Evolutionary conservation across 352 stramenopile species (phyloP), one percentile per base, ranked within the genome.

Genomic region (Phytophthora macrochlamydospora): DNA sequence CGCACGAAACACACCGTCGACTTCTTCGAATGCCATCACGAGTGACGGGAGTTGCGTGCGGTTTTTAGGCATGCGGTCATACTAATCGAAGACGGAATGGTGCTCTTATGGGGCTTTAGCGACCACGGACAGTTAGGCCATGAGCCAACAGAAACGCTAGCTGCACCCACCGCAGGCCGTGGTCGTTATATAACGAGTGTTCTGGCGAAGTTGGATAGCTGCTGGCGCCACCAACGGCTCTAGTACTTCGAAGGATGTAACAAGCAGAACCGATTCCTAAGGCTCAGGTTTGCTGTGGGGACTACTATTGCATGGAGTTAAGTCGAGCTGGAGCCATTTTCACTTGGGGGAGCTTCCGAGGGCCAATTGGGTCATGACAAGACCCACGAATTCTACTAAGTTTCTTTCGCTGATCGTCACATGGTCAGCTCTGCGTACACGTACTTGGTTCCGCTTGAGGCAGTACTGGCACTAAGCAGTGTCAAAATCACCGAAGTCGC

Each of bases 71-170:
- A 93, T 51, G 83, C 80, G 6, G 66, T 92, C 0, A 71, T 78
- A 11, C 68, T 90, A 42, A 87, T 75, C 1, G 30, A 70, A 7
- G 69, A 85, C 13, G 81, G 81, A 1, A 86, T 90, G 62, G 70
- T 93, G 2, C 78, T 86, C 51, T 90, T 81, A 0, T 93, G 85
- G 85, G 85, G 85, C 0, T 92, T 91, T 13, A 91, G 90, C 62
- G 83, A 90, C 53, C 85, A 93, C 62, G 85, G 85, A 3, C 85
- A 93, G 45, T 73, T 91, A 2, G 85, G 85, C 2, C 85, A 93
- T 49, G 81, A 81, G n/a, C 60, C 76, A 30, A 45, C 68, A 2
- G 66, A 73, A 14, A 88, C 79, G 9, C 58, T 93, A 4, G 51
- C 69, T n/a, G 83, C 81, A 2, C 75, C 81, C 5, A 81, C 81